Evolutionary conservation across 805 yeast species (phyloP).

Genomic region (Ogataea trehalophila): DNA sequence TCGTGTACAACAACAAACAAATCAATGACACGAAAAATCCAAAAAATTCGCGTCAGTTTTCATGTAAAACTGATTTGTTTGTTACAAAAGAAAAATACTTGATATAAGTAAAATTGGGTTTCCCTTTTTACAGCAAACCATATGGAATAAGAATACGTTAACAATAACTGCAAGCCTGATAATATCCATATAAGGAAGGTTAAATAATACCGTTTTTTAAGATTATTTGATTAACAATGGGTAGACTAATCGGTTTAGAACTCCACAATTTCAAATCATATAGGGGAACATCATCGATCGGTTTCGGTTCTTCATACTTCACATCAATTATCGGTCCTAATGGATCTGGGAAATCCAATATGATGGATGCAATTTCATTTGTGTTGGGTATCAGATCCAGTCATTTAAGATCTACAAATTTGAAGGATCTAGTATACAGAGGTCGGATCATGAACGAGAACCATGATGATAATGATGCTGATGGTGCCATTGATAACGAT

Average conservation of each 20-base stretch:
- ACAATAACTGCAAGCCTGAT: too few species aligned
- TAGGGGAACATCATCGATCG: constrained; percentile 66
- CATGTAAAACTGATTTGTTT: too few species aligned
- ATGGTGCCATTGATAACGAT: constrained; percentile 17
- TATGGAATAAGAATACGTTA: too few species aligned
- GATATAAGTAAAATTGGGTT: too few species aligned
- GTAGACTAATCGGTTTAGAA: constrained; percentile 73
- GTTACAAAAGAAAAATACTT: too few species aligned
- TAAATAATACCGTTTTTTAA: too few species aligned
- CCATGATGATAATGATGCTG: constrained; percentile 19
- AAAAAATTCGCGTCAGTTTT: too few species aligned
- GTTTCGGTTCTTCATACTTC: constrained; percentile 78
- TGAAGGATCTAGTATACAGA: constrained; percentile 77
- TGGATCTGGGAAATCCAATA: constrained; percentile 97
- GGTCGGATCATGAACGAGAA: constrained; percentile 43
- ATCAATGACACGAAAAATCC: too few species aligned
- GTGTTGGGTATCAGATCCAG: constrained; percentile 79
- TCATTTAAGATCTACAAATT: constrained; percentile 68
- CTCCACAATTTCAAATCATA: constrained; percentile 89
- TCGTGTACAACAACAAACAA: too few species aligned
- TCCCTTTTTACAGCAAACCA: neutral
- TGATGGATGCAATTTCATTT: constrained; percentile 91
- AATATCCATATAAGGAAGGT: neutral
- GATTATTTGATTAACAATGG: constrained; percentile 46
- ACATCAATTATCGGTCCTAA: constrained; percentile 97